phyloP scores from a whole-genome alignment of 805 yeast species.

The Candida boleticola region DNA sequence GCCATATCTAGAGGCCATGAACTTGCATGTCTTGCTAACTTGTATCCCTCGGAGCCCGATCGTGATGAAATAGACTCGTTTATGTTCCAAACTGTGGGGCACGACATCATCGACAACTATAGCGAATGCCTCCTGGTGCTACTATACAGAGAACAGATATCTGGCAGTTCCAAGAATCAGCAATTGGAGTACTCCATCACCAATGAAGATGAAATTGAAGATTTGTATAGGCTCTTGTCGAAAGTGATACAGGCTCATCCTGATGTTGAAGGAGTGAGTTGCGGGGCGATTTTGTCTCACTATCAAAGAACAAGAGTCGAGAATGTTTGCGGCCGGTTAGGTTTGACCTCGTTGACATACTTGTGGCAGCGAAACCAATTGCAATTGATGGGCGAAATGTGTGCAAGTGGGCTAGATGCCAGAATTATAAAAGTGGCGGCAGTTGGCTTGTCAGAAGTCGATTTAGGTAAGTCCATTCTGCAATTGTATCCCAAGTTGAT shows the following conservation, averaged over 20 bases:
- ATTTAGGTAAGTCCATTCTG: conserved; percentile 67
- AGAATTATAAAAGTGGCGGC: conserved; percentile 92
- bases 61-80: conserved; percentile 81
- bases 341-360: conserved; percentile 67
- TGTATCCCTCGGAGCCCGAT: conserved; percentile 44
- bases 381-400: conserved; percentile 81
- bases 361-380: conserved; percentile 89
- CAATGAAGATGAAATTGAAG: conserved; percentile 83
- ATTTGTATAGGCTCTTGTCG: conserved; percentile 55
- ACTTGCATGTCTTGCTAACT: conserved; percentile 78
- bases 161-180: conserved; percentile 62
- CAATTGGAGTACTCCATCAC: conserved; percentile 69
- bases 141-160: conserved; percentile 64
- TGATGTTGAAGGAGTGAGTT: conserved; percentile 80
- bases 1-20: conserved; percentile 86
- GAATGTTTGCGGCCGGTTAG: conserved; percentile 75
- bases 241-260: conserved; percentile 56
- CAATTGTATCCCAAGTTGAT: conserved; percentile 59
- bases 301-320: conserved; percentile 95
- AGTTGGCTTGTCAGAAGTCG: conserved; percentile 64
- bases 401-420: conserved; percentile 67
- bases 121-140: conserved; percentile 76
- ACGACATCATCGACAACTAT: conserved; percentile 66
- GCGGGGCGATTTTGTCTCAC: conserved; percentile 94
- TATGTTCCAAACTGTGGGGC: conserved; percentile 98